Percentiles rank a stretch among this genome's conserved stretches.
Evolutionary conservation across 805 yeast species (phyloP).

Genomic region (Maudiozyma pseudohumilis): DNA sequence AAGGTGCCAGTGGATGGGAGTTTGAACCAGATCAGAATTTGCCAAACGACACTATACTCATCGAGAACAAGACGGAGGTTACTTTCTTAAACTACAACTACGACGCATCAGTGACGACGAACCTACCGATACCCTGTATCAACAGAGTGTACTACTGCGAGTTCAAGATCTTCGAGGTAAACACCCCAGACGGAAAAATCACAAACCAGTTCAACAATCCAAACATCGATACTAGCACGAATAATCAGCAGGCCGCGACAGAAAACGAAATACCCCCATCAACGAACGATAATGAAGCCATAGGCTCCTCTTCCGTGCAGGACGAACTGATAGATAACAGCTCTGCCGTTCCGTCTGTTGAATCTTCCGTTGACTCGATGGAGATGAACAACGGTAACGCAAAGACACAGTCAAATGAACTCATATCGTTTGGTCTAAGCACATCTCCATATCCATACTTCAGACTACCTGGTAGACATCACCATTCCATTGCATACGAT

Average conservation of each 20-base stretch:
- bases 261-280: not conserved
- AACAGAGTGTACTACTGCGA: slow-evolving; percentile 88
- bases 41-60: slow-evolving; percentile 46
- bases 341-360: not conserved
- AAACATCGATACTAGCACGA: not conserved
- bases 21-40: slow-evolving; percentile 50
- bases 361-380: not conserved
- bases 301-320: not conserved
- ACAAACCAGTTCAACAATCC: not conserved
- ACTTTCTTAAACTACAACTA: slow-evolving; percentile 45
- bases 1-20: slow-evolving; percentile 86
- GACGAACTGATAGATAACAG: slow-evolving; percentile 3
- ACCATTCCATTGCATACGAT: slow-evolving; percentile 79
- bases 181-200: slow-evolving; percentile 18
- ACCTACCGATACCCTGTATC: slow-evolving; percentile 71
- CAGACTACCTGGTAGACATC: slow-evolving; percentile 85
- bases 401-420: slow-evolving; percentile 26
- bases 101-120: slow-evolving; percentile 65
- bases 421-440: slow-evolving; percentile 68
- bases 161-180: slow-evolving; percentile 65
- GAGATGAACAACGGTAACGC: not conserved
- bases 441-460: slow-evolving; percentile 90
- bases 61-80: slow-evolving; percentile 56
- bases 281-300: not conserved
- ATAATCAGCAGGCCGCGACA: not conserved